Evolutionary conservation across 2,329 filamentous ascomycete genomes (phyloP).

Genomic region (Colletotrichum zoysiae): DNA sequence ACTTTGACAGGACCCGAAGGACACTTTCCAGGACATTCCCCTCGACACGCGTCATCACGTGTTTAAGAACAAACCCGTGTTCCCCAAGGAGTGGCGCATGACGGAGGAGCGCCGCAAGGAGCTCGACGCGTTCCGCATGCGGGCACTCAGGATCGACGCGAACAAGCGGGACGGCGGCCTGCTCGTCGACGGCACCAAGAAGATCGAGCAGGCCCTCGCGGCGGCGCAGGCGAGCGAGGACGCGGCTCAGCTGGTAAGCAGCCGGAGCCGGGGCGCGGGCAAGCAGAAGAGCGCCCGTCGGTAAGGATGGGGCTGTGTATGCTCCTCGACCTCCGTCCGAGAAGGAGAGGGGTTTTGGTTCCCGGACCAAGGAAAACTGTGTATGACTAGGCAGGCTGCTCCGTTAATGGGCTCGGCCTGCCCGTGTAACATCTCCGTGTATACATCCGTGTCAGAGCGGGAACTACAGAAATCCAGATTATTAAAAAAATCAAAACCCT

Average conservation of each 20-base stretch:
- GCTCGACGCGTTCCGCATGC: constrained; percentile 71
- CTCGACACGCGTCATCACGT: constrained; percentile 89
- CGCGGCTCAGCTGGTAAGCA: constrained; percentile 50
- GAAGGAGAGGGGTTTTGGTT: background rate
- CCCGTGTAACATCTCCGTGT: constrained; percentile 42
- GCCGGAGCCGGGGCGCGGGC: constrained; percentile 24
- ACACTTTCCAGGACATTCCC: constrained; percentile 90
- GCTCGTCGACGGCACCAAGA: constrained; percentile 69
- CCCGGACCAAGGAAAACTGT: constrained; percentile 13
- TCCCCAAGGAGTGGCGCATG: constrained; percentile 87
- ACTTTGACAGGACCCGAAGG: constrained; percentile 71
- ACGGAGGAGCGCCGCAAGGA: constrained; percentile 75
- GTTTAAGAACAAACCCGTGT: constrained; percentile 74
- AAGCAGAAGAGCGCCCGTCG: constrained; percentile 24
- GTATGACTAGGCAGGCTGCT: constrained; percentile 37
- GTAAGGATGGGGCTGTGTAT: background rate
- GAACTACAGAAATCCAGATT: constrained; percentile 33
- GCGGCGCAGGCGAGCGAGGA: constrained; percentile 45
- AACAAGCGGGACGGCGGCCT: constrained; percentile 64
- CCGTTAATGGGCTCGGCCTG: constrained; percentile 9
- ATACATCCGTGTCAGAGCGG: constrained; percentile 32
- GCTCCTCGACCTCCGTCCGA: background rate
- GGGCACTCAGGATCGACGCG: constrained; percentile 66
- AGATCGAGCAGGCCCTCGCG: constrained; percentile 58
- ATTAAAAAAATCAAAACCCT: background rate